phyloP scores from a whole-genome alignment of 345 rosid species.

The Heritiera fomes region DNA sequence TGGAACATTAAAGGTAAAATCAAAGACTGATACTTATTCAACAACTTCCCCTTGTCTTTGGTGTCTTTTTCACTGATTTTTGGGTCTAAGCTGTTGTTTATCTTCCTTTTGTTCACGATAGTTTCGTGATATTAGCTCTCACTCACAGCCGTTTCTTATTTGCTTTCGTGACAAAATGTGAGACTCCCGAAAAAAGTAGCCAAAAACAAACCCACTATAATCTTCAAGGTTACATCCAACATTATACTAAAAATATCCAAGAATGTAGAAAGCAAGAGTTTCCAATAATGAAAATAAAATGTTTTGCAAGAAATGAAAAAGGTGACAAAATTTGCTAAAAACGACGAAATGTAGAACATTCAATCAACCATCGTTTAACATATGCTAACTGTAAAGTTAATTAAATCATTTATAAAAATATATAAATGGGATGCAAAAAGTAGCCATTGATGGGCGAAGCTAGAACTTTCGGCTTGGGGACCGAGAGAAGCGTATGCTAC shows the following conservation, averaged over 20 bases:
- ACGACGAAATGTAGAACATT: not conserved
- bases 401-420: not conserved
- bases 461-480: too few species aligned
- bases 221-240: conserved; percentile 9
- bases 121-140: conserved; percentile 52
- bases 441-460: too few species aligned
- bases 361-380: too few species aligned
- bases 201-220: not conserved
- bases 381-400: not conserved
- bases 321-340: not conserved
- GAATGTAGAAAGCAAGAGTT: conserved; percentile 1
- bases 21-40: not conserved
- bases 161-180: conserved; percentile 42
- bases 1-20: conserved; percentile 23
- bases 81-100: not conserved
- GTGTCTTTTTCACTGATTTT: conserved; percentile 29
- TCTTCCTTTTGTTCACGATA: conserved; percentile 44
- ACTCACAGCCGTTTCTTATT: conserved; percentile 43
- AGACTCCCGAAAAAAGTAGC: conserved; percentile 3
- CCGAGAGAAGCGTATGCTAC: too few species aligned
- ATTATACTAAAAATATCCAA: conserved; percentile 15
- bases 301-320: conserved; percentile 3
- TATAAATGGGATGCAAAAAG: too few species aligned
- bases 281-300: not conserved
- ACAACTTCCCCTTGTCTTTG: conserved; percentile 11